Evolutionary conservation across 495 filamentous ascomycete species (phyloP).

Genomic region (Xylaria venustula): DNA sequence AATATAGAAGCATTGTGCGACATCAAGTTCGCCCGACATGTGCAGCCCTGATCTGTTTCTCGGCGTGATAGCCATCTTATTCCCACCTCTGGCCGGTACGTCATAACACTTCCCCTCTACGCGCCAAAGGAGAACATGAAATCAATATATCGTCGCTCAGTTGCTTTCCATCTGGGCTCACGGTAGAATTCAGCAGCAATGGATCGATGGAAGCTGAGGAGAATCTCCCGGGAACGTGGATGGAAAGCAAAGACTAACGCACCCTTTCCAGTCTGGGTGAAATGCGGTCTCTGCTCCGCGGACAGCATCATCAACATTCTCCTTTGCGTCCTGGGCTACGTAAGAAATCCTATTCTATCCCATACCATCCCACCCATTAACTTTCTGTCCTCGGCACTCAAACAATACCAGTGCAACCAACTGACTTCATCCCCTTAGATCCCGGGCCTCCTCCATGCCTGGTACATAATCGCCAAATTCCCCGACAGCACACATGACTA

Average conservation of each 20-base stretch:
- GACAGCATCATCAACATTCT: slow-evolving; percentile 95
- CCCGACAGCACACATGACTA: slow-evolving; percentile 73
- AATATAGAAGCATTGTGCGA: neutral
- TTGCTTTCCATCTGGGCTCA: too few species aligned
- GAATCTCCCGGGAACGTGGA: slow-evolving; percentile 1
- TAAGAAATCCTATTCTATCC: slow-evolving; percentile 26
- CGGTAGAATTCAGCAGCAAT: too few species aligned
- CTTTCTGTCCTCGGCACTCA: neutral
- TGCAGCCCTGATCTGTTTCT: slow-evolving; percentile 86
- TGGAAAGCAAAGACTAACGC: slow-evolving; percentile 27
- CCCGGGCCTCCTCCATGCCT: slow-evolving; percentile 89
- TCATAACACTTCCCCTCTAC: slow-evolving; percentile 21
- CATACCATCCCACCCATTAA: neutral
- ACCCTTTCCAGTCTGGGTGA: slow-evolving; percentile 78
- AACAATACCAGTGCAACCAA: neutral
- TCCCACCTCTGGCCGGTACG: slow-evolving; percentile 89
- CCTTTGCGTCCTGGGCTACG: slow-evolving; percentile 82
- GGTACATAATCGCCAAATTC: slow-evolving; percentile 95
- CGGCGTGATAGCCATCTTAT: slow-evolving; percentile 82
- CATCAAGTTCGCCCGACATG: neutral
- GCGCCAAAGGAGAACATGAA: slow-evolving; percentile 3
- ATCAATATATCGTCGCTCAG: neutral
- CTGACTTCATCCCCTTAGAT: slow-evolving; percentile 41
- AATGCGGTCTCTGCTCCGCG: slow-evolving; percentile 86
- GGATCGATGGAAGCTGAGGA: too few species aligned